Evolutionary conservation across 2,329 filamentous ascomycete genomes (phyloP), one percentile per base, ranked within the genome.

Genomic region (Gremmenia infestans): DNA sequence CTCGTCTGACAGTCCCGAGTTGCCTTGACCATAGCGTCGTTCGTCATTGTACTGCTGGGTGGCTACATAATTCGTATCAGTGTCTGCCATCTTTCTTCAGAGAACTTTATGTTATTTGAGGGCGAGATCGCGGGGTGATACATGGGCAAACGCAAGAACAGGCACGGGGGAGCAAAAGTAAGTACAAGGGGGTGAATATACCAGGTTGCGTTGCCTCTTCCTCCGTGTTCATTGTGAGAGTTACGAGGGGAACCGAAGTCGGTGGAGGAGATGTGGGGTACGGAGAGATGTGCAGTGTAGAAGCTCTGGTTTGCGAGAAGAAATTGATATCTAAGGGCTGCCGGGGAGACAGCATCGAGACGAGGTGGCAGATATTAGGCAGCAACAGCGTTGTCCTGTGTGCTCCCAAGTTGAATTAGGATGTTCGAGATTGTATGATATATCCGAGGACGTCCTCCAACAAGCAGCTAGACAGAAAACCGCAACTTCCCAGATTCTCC

Each of bases 1-100:
- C 62, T 89, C 82, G 63, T 92, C 87, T 52, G 82, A 87, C 59
- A 97, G 85, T 54, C 89, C 90, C 42, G 90, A 94, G 69, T 90
- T 89, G 72, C 90, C 88, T 69, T 87, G 80, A 54, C 91, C 91
- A 59, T 89, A 71, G 53, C 91, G 85, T 60, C 91, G 83, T 42
- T 91, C 90, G 70, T 97, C 91, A 62, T 91, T 76, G 66, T 88
- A 83, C 69, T 84, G 85, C 70, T 96, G 91, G 15, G 91, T 96
- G 54, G 87, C 85, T 83, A 58, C 54, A 57, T 55, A 64, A 36
- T 57, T 57, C 37, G 58, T 28, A 58, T 65, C 58, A 54, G 28
- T 65, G 22, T 43, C 47, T 19, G 46, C 36, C 49, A 47, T 37
- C 14, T 53, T n/a, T 32, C 36, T 32, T 25, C 49, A 50, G 22